Evolutionary conservation across 768 basidiomycete species (phyloP).

Genomic region (Leucosporidium creatinivorum): DNA sequence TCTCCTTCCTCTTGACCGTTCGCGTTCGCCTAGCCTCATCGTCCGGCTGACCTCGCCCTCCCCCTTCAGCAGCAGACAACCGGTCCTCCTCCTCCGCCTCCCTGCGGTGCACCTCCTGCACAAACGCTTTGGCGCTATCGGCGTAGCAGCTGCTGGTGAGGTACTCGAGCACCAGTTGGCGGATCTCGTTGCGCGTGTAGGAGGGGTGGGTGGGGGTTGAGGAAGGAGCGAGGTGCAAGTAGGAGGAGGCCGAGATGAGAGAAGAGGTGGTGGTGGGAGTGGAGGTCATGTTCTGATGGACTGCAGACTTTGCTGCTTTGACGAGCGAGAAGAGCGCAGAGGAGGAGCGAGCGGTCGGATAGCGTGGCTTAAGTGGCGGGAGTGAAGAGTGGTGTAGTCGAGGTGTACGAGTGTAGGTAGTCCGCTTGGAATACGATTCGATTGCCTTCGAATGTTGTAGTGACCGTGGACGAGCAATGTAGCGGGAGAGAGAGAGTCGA

Average conservation of each 20-base stretch:
- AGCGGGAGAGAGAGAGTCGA: too few relatives aligned
- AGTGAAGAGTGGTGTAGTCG: too few relatives aligned
- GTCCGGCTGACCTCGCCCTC: background rate
- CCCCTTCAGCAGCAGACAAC: background rate
- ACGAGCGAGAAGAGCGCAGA: too few relatives aligned
- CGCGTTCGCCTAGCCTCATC: background rate
- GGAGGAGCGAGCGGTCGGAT: too few relatives aligned
- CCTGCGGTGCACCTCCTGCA: background rate
- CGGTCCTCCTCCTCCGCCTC: background rate
- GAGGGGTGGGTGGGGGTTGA: background rate
- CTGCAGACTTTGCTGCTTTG: too few relatives aligned
- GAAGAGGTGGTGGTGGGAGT: too few relatives aligned
- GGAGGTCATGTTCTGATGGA: too few relatives aligned
- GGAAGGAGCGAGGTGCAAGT: slow-evolving; percentile 11
- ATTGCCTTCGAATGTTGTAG: too few relatives aligned
- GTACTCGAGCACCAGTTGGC: slow-evolving; percentile 28
- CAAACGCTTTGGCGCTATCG: slow-evolving; percentile 29
- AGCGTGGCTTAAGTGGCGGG: too few relatives aligned
- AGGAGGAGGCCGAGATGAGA: background rate
- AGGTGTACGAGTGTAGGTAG: too few relatives aligned
- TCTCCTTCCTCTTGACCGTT: background rate
- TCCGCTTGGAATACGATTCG: too few relatives aligned
- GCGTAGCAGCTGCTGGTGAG: slow-evolving; percentile 4
- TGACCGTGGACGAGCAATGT: too few relatives aligned
- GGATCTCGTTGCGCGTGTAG: slow-evolving; percentile 8